Percentiles rank a stretch among this genome's conserved stretches.
Evolutionary conservation across 2,329 filamentous ascomycete genomes (phyloP).

Genomic region (Botrytis byssoidea): DNA sequence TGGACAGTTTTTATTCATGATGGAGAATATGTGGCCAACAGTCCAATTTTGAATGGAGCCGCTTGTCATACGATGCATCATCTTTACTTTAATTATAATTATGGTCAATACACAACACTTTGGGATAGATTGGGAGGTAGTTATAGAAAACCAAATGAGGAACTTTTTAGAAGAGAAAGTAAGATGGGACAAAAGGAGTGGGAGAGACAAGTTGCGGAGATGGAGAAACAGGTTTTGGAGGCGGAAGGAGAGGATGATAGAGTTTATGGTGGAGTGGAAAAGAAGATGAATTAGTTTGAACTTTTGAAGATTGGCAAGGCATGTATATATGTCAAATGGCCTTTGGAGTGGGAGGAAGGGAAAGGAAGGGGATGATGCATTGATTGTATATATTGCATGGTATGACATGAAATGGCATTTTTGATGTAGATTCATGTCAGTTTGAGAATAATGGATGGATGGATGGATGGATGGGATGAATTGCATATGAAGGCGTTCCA

Average conservation of each 20-base stretch:
- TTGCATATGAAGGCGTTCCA: slow-evolving; percentile 2
- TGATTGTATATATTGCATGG: slow-evolving; percentile 3
- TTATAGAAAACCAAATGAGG: slow-evolving; percentile 81
- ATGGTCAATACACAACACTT: slow-evolving; percentile 88
- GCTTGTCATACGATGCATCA: slow-evolving; percentile 95
- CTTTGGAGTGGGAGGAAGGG: background rate
- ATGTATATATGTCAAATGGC: no score
- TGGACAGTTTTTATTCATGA: slow-evolving; percentile 98
- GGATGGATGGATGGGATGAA: slow-evolving; percentile 11
- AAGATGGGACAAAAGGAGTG: slow-evolving; percentile 83
- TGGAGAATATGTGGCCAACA: slow-evolving; percentile 89
- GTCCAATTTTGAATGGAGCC: slow-evolving; percentile 88
- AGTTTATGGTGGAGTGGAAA: slow-evolving; percentile 31
- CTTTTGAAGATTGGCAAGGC: background rate
- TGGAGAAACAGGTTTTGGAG: slow-evolving; percentile 56
- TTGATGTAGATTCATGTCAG: background rate
- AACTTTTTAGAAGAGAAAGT: slow-evolving; percentile 78
- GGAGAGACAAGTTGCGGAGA: slow-evolving; percentile 75
- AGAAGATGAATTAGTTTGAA: slow-evolving; percentile 26
- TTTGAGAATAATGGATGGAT: background rate
- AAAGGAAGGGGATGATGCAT: background rate
- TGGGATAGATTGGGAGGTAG: slow-evolving; percentile 88
- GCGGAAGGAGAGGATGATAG: slow-evolving; percentile 48
- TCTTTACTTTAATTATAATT: slow-evolving; percentile 85
- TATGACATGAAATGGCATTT: background rate